A percentile compares a stretch with the other conserved stretches of the same genome.
Conservation (phyloP, 441 rosid species). For the Gossypium schwendimanii region DNA sequence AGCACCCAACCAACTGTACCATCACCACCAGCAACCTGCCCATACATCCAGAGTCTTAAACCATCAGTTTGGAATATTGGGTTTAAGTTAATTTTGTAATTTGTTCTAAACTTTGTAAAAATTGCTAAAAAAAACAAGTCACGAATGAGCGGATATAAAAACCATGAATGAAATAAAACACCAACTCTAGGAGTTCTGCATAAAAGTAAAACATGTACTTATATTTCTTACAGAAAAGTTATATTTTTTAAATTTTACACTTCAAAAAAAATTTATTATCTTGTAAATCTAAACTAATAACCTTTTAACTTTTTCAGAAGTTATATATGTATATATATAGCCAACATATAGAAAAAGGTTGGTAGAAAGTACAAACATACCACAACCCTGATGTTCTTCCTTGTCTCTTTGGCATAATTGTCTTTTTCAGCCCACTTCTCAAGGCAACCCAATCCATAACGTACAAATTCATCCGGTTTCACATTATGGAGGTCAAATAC, state of each 20-base stretch:
- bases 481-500: slow-evolving; percentile 74
- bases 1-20: slow-evolving; percentile 98
- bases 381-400: slow-evolving; percentile 71
- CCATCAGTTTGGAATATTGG: background rate
- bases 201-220: background rate
- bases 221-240: background rate
- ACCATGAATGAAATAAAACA: too few relatives aligned
- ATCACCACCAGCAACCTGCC: slow-evolving; percentile 98
- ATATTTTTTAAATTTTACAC: background rate
- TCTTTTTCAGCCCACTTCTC: slow-evolving; percentile 63
- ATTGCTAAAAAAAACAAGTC: background rate
- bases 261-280: background rate
- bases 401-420: slow-evolving; percentile 62
- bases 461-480: slow-evolving; percentile 73
- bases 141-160: background rate
- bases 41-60: slow-evolving; percentile 16
- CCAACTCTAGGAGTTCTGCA: background rate
- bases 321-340: background rate
- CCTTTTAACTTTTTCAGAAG: background rate
- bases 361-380: slow-evolving; percentile 32
- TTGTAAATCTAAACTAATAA: background rate
- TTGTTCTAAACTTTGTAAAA: background rate
- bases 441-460: slow-evolving; percentile 70
- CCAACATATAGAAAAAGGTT: background rate
- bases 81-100: background rate